Conservation (phyloP, 106 monocot species). For the Alisma plantagoaquatica region DNA sequence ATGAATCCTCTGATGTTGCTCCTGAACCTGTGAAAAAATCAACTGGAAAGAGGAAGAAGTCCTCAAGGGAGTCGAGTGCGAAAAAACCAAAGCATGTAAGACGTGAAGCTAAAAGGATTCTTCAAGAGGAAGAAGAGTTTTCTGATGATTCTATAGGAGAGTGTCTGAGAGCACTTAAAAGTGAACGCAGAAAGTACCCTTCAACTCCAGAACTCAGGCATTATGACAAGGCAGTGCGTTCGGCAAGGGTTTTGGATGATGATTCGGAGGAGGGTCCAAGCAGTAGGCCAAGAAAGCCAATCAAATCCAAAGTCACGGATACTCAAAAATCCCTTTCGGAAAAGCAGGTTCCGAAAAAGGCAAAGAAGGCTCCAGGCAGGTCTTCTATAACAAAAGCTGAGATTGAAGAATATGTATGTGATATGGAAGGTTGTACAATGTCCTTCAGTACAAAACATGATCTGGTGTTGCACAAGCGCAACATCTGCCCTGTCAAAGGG, state of each 20-base stretch:
- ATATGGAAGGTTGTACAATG: constrained; percentile 69
- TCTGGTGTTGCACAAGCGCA: constrained; percentile 54
- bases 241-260: constrained; percentile 14
- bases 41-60: constrained; percentile 31
- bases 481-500: constrained; percentile 73
- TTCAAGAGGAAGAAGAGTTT: constrained; percentile 7
- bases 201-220: not conserved
- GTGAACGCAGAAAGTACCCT: constrained; percentile 4
- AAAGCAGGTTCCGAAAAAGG: constrained; percentile 25
- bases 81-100: constrained; percentile 16
- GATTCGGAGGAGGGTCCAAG: constrained; percentile 27
- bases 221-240: no score
- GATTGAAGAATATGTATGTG: constrained; percentile 35
- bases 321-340: constrained; percentile 13
- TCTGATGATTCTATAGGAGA: constrained; percentile 15
- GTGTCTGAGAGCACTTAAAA: constrained; percentile 20
- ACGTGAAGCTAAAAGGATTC: not conserved
- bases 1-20: constrained; percentile 1
- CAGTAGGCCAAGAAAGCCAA: constrained; percentile 11
- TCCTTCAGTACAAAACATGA: constrained; percentile 58
- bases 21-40: constrained; percentile 6
- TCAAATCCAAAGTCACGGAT: constrained; percentile 17
- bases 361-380: constrained; percentile 12
- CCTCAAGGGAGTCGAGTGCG: constrained; percentile 13
- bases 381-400: constrained; percentile 1